Evolutionary conservation across 2,329 filamentous ascomycete genomes (phyloP).

Genomic region (Penicillium concentricum): DNA sequence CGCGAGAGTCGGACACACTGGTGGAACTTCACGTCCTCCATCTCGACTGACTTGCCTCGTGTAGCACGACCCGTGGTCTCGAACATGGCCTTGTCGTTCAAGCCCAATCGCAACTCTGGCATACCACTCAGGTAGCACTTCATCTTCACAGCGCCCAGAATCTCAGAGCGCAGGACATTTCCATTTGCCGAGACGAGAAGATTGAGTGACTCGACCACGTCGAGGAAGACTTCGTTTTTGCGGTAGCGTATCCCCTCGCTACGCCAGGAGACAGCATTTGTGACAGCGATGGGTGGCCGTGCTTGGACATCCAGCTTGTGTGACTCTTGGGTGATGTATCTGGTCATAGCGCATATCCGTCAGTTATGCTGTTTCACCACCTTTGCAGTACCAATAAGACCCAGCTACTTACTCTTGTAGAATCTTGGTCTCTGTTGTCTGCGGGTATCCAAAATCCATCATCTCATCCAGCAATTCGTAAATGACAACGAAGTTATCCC

Average conservation of each 20-base stretch:
- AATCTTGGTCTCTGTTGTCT: constrained; percentile 98
- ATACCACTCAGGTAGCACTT: constrained; percentile 99
- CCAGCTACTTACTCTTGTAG: constrained; percentile 69
- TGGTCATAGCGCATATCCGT: constrained; percentile 24
- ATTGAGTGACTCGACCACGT: constrained; percentile 95
- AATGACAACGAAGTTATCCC: constrained; percentile 99
- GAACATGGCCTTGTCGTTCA: constrained; percentile 99
- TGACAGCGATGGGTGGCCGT: constrained; percentile 93
- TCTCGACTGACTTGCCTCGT: constrained; percentile 94
- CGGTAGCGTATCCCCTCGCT: constrained; percentile 97
- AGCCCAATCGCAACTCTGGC: constrained; percentile 87
- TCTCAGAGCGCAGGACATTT: constrained; percentile 93
- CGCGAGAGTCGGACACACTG: constrained; percentile 93
- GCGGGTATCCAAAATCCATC: constrained; percentile 99
- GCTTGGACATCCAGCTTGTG: constrained; percentile 98
- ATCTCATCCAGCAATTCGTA: constrained; percentile 99
- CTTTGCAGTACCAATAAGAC: not conserved
- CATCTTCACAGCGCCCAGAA: constrained; percentile 97
- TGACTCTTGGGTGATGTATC: constrained; percentile 96
- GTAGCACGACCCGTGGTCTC: constrained; percentile 94
- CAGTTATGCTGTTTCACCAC: not conserved
- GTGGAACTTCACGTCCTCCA: constrained; percentile 99
- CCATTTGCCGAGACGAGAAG: constrained; percentile 90
- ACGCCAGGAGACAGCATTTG: constrained; percentile 96
- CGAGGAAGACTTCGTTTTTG: constrained; percentile 99